Conservation (phyloP, 257 asterid species). For the Rubia yunnanensis region DNA sequence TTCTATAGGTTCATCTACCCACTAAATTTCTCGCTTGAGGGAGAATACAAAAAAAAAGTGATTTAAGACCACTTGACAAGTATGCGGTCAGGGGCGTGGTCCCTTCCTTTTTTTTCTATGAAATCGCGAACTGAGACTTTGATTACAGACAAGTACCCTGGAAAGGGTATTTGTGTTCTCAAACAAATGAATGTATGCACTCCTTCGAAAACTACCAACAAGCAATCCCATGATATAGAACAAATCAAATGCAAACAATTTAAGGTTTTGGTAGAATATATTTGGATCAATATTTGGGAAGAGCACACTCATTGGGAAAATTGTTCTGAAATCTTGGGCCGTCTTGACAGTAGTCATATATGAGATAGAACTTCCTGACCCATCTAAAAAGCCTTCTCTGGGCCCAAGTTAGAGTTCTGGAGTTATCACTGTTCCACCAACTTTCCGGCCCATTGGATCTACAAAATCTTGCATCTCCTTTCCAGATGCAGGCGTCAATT, state of each 20-base stretch:
- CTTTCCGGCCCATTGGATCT: constrained; percentile 28
- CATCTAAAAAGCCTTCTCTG: constrained; percentile 62
- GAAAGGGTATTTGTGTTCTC: too few species aligned
- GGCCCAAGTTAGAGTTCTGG: constrained; percentile 36
- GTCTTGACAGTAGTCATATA: constrained; percentile 74
- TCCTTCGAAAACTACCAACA: too few species aligned
- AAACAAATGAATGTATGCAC: too few species aligned
- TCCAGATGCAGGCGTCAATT: constrained; percentile 74
- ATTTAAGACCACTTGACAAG: too few species aligned
- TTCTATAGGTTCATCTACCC: too few species aligned
- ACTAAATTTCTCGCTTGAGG: too few species aligned
- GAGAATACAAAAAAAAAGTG: too few species aligned
- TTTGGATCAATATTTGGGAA: constrained; percentile 47
- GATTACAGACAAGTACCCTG: too few species aligned
- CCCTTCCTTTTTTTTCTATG: too few species aligned
- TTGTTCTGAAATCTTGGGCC: constrained; percentile 42
- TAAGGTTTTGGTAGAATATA: neutral
- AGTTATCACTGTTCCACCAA: constrained; percentile 66
- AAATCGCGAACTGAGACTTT: too few species aligned
- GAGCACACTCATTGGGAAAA: constrained; percentile 67
- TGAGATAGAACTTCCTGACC: constrained; percentile 50
- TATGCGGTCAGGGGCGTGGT: too few species aligned
- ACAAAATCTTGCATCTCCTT: constrained; percentile 39
- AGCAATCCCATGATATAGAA: neutral
- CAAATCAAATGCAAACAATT: too few species aligned